A percentile compares a stretch with the other conserved stretches of the same genome.
Conservation (phyloP, 2,329 filamentous ascomycete species). For the Byssothecium circinans region DNA sequence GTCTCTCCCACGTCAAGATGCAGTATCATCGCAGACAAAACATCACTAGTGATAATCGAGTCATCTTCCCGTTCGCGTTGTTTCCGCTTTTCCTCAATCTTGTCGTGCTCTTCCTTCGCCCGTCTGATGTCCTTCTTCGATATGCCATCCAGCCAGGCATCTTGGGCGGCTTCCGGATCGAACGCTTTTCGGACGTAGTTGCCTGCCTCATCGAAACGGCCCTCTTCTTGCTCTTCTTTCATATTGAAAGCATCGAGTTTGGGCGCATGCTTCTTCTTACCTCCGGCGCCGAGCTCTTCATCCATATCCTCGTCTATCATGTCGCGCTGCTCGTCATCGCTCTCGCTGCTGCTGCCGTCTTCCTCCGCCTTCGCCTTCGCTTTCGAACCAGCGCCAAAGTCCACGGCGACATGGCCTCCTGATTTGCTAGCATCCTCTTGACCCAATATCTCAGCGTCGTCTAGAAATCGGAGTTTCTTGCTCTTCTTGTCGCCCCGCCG, state of each 20-base stretch:
- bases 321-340: conserved; percentile 66
- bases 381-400: conserved; percentile 53
- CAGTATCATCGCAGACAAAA: conserved; percentile 72
- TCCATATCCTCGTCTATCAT: conserved; percentile 71
- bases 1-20: conserved; percentile 81
- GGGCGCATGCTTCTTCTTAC: conserved; percentile 89
- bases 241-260: conserved; percentile 97
- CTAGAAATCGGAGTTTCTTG: conserved; percentile 63
- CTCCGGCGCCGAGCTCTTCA: conserved; percentile 85
- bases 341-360: conserved; percentile 61
- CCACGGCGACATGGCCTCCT: conserved; percentile 66
- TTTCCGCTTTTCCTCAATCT: conserved; percentile 74
- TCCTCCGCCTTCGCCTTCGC: conserved; percentile 49
- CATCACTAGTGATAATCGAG: conserved; percentile 69
- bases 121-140: conserved; percentile 92
- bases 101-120: conserved; percentile 84
- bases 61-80: conserved; percentile 75
- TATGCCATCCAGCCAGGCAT: conserved; percentile 88
- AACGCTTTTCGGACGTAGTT: conserved; percentile 89
- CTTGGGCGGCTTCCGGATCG: conserved; percentile 88
- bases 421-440: conserved; percentile 74
- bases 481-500: conserved; percentile 61
- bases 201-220: conserved; percentile 84
- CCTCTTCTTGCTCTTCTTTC: conserved; percentile 85
- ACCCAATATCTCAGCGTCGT: conserved; percentile 71